Base-by-base conservation (phyloP, 495 filamentous ascomycete species). In the Evansstolkia leycettana region DNA sequence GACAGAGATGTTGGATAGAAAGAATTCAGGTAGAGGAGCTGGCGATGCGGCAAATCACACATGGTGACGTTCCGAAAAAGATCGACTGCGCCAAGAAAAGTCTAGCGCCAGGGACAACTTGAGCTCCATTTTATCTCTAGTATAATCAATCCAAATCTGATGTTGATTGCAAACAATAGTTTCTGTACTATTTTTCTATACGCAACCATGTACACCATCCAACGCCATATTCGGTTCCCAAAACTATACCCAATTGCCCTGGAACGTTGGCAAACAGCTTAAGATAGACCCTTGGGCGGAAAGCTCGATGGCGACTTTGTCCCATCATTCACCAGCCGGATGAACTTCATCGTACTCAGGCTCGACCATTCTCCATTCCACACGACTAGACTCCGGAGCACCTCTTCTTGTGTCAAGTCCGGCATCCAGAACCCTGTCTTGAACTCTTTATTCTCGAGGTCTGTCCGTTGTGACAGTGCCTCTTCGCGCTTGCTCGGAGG, bases 351-450 rank as follows among this genome's bases (percentile, higher is more conserved):
- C 11, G 58, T 62, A 25, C 65, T 70, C 30, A 84, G 57, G 25
- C 65, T 51, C 2, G 73, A 65, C 72, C 78, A 80, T 33, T 74
- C 57, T 4, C 73, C 70, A 37, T 75, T 74, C 80, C 80, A 85
- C 7, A 48, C 40, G 41, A 54, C 53, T 38, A 85, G 51, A 36
- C 48, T 58, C 34, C 54, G 46, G 26, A 82, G 36, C 39, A 72
- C 79, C 28, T 68, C 60, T 31, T 47, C 43, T 29, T 78, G 60
- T 32, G 60, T 51, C 23, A 84, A 37, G 39, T 85, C 73, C 1
- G 80, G 80, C 43, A 80, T 52, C 70, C 78, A 84, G 48, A 92
- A 93, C 0, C 90, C 90, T 17, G 78, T 81, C 31, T 75, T 68
- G 43, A 84, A 81, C 60, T 98, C 90, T 49, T 80, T 80, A 45